Percentiles rank a stretch among this genome's conserved stretches.
Conservation (phyloP, 768 basidiomycete genomes). For the Termitomyces bulborhizus region DNA sequence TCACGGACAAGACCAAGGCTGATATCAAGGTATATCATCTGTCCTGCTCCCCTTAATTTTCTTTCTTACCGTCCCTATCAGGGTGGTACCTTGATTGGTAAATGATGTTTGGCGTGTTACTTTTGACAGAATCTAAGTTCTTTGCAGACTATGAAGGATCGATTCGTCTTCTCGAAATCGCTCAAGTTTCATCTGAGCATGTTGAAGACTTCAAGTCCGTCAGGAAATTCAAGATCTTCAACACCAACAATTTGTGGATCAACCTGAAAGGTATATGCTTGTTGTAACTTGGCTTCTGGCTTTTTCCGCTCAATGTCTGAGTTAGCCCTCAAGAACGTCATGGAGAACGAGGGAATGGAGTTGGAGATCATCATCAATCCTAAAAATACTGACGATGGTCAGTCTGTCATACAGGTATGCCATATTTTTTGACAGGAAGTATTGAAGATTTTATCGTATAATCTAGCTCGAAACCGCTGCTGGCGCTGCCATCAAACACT, state of each 20-base stretch:
- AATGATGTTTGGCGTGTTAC: not conserved
- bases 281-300: not conserved
- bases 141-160: slow-evolving; percentile 72
- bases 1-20: slow-evolving; percentile 96
- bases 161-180: slow-evolving; percentile 86
- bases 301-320: not conserved
- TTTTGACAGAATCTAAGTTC: not conserved
- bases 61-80: slow-evolving; percentile 15
- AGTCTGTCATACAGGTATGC: slow-evolving; percentile 70
- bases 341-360: slow-evolving; percentile 82
- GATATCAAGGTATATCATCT: slow-evolving; percentile 38
- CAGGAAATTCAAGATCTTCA: slow-evolving; percentile 92
- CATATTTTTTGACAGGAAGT: not conserved
- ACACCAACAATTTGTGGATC: slow-evolving; percentile 82
- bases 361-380: slow-evolving; percentile 95
- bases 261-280: slow-evolving; percentile 56
- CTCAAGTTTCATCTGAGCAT: slow-evolving; percentile 91
- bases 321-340: slow-evolving; percentile 80
- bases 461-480: slow-evolving; percentile 80
- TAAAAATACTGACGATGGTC: slow-evolving; percentile 82
- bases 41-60: not conserved
- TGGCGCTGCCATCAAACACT: slow-evolving; percentile 92
- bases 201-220: slow-evolving; percentile 92
- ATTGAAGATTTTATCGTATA: not conserved
- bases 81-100: slow-evolving; percentile 81